phyloP scores from a whole-genome alignment of 2,329 filamentous ascomycete genomes.

The Monosporascus sp. region DNA sequence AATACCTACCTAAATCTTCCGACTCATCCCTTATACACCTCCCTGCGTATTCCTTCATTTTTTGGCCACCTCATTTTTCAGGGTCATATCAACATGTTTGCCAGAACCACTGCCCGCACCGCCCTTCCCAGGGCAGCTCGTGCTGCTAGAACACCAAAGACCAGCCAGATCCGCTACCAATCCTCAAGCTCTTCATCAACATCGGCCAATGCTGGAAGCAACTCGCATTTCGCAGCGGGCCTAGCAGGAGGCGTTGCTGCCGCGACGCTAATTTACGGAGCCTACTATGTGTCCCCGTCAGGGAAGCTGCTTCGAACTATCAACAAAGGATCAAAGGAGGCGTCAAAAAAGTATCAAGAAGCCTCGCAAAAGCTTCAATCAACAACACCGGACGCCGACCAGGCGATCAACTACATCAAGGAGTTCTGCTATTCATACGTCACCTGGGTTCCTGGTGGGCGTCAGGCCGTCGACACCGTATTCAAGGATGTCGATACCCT shows the following conservation, averaged over 20 bases:
- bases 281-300: slow-evolving; percentile 40
- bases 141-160: slow-evolving; percentile 6
- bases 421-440: slow-evolving; percentile 64
- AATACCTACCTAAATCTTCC: no score
- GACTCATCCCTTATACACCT: no score
- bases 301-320: slow-evolving; percentile 36
- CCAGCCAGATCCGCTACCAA: slow-evolving; percentile 33
- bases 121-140: slow-evolving; percentile 4
- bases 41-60: no score
- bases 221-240: slow-evolving; percentile 34
- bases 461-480: slow-evolving; percentile 60
- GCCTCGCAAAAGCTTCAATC: slow-evolving; percentile 57
- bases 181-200: slow-evolving; percentile 29
- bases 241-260: slow-evolving; percentile 39
- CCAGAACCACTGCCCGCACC: neutral
- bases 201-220: slow-evolving; percentile 9
- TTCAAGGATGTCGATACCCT: slow-evolving; percentile 69
- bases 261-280: slow-evolving; percentile 36
- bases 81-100: neutral
- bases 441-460: slow-evolving; percentile 65
- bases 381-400: slow-evolving; percentile 59
- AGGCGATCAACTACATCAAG: slow-evolving; percentile 62
- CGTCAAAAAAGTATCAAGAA: slow-evolving; percentile 55
- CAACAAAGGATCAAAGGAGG: slow-evolving; percentile 46
- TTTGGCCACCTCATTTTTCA: neutral